phyloP scores from a whole-genome alignment of 140 eudicot genomes.

The Bidens hawaiensis region DNA sequence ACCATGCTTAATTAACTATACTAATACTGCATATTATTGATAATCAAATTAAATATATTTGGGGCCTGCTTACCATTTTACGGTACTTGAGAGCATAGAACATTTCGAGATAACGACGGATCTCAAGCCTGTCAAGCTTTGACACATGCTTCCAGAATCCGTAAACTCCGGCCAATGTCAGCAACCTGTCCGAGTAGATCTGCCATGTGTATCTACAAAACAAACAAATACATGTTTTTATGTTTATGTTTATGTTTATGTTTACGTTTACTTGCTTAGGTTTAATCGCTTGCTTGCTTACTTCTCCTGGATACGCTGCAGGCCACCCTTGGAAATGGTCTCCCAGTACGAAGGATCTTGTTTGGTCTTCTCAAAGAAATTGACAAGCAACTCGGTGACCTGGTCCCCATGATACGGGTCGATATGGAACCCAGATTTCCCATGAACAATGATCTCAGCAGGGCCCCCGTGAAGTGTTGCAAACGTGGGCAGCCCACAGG shows the following conservation, averaged over 20 bases:
- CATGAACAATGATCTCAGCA: constrained; percentile 88
- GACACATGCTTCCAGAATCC: constrained; percentile 94
- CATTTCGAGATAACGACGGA: constrained; percentile 90
- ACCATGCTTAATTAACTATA: neutral
- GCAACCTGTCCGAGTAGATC: constrained; percentile 74
- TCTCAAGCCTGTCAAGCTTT: constrained; percentile 79
- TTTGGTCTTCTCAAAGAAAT: constrained; percentile 68
- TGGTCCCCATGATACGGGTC: constrained; percentile 91
- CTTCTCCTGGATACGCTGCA: constrained; percentile 83
- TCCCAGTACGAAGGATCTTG: constrained; percentile 83
- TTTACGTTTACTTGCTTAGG: too few species aligned
- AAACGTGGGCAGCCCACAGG: constrained; percentile 90
- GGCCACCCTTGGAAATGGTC: constrained; percentile 58
- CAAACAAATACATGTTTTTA: neutral
- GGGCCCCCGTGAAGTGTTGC: constrained; percentile 95
- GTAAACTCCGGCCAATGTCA: constrained; percentile 83
- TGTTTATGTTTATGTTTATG: neutral
- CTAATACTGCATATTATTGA: neutral
- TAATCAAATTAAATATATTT: neutral
- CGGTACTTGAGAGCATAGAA: constrained; percentile 76
- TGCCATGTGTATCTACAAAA: constrained; percentile 82
- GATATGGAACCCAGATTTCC: constrained; percentile 88
- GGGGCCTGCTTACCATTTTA: constrained; percentile 46
- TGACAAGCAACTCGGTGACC: constrained; percentile 59
- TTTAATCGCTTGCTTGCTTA: too few species aligned